phyloP scores from a whole-genome alignment of 139 green algal genomes.

The Astrephomene gubernaculifera region DNA sequence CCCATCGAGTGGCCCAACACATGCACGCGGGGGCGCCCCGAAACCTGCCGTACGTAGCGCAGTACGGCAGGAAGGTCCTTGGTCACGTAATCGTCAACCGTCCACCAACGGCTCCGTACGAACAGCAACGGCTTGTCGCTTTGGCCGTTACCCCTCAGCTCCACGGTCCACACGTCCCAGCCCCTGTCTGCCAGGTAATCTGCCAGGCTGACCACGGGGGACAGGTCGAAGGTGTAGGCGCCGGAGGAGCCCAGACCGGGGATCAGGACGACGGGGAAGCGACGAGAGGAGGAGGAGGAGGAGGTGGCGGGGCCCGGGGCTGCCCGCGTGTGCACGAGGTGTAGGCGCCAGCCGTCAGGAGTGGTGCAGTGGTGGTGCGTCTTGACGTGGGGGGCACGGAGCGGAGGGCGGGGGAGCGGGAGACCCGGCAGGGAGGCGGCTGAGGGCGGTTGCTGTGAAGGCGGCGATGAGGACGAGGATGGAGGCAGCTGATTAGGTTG shows the following conservation, averaged over 20 bases:
- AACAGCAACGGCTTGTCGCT: conserved; percentile 56
- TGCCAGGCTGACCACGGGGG: conserved; percentile 47
- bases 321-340: conserved; percentile 48
- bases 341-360: conserved; percentile 58
- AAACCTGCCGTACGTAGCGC: conserved; percentile 35
- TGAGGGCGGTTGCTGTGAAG: no score
- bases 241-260: conserved; percentile 61
- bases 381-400: conserved; percentile 50
- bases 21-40: neutral
- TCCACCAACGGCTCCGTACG: conserved; percentile 51
- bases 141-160: conserved; percentile 69
- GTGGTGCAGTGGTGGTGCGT: conserved; percentile 45
- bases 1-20: conserved; percentile 30
- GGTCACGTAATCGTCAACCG: conserved; percentile 56
- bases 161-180: conserved; percentile 67
- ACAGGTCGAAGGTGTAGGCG: conserved; percentile 65
- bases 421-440: no score
- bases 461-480: no score
- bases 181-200: conserved; percentile 60
- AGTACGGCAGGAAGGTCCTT: conserved; percentile 59
- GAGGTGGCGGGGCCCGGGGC: neutral
- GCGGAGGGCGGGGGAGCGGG: neutral
- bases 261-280: conserved; percentile 43
- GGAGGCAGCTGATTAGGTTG: no score
- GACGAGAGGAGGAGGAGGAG: neutral